phyloP scores from a whole-genome alignment of 1,284 basidiomycete genomes.

The Malassezia arunalokei region DNA sequence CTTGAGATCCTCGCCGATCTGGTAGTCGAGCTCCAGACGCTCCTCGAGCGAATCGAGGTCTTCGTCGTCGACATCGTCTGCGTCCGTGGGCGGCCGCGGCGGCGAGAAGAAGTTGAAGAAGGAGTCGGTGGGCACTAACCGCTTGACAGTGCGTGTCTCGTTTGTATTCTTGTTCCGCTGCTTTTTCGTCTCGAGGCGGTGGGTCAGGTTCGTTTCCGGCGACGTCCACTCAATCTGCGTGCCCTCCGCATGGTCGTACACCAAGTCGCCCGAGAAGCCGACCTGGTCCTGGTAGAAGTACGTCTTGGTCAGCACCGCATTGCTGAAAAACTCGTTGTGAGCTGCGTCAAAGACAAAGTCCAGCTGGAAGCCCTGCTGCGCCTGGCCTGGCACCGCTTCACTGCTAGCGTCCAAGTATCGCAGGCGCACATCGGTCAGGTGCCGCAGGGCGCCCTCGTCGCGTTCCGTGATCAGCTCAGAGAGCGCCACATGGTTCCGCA shows the following conservation, averaged over 20 bases:
- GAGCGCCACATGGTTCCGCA: slow-evolving; percentile 79
- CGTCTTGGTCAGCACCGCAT: slow-evolving; percentile 74
- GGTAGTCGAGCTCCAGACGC: slow-evolving; percentile 86
- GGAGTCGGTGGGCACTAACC: slow-evolving; percentile 42
- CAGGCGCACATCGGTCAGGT: slow-evolving; percentile 59
- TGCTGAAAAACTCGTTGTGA: slow-evolving; percentile 74
- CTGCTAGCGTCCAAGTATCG: slow-evolving; percentile 51
- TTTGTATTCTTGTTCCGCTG: slow-evolving; percentile 72
- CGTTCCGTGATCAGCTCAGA: slow-evolving; percentile 83
- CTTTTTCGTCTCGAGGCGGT: slow-evolving; percentile 97
- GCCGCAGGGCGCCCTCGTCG: slow-evolving; percentile 62
- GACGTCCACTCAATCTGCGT: slow-evolving; percentile 91
- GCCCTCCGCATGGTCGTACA: slow-evolving; percentile 84
- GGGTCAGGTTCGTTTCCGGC: slow-evolving; percentile 82
- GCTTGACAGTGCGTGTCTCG: slow-evolving; percentile 46
- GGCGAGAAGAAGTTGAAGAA: slow-evolving; percentile 47
- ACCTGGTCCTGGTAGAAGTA: slow-evolving; percentile 86
- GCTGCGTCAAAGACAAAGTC: slow-evolving; percentile 60
- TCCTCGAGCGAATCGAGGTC: slow-evolving; percentile 56
- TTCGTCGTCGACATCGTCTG: slow-evolving; percentile 33
- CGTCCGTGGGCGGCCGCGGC: slow-evolving; percentile 38
- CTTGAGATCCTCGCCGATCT: slow-evolving; percentile 96
- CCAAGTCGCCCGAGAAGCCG: slow-evolving; percentile 84
- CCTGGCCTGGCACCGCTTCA: slow-evolving; percentile 48
- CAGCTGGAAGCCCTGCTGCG: slow-evolving; percentile 76